A percentile compares a stretch with the other conserved stretches of the same genome.
Conservation (phyloP, 257 asterid genomes). For the Paulownia fortunei region DNA sequence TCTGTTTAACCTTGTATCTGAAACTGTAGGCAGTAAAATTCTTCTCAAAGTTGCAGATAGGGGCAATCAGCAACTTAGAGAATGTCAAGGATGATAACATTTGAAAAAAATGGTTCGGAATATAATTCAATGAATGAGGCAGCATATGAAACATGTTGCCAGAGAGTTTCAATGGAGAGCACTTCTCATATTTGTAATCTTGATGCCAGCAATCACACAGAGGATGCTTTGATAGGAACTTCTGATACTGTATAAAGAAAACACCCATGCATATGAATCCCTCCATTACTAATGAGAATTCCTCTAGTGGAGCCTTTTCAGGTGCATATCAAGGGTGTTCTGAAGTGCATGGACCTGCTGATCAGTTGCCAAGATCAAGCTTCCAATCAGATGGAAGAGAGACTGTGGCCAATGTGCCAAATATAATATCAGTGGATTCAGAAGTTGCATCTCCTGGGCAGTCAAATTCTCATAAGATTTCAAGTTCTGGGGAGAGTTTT, state of each 20-base stretch:
- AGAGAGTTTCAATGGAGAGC: constrained; percentile 21
- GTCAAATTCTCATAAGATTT: constrained; percentile 30
- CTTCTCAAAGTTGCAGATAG: constrained; percentile 54
- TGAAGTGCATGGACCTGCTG: constrained; percentile 30
- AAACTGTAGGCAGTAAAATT: constrained; percentile 52
- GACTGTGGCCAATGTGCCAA: constrained; percentile 13
- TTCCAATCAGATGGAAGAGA: constrained; percentile 27
- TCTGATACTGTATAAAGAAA: constrained; percentile 20
- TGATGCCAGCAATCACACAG: constrained; percentile 11
- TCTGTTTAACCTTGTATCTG: constrained; percentile 9
- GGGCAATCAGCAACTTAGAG: constrained; percentile 41
- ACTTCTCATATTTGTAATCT: constrained; percentile 5
- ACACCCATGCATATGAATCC: not conserved
- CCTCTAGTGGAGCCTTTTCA: constrained; percentile 2
- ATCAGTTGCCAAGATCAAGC: constrained; percentile 29
- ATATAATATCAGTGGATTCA: constrained; percentile 4
- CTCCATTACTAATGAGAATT: not conserved
- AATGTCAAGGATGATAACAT: constrained; percentile 34
- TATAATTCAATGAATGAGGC: constrained; percentile 36
- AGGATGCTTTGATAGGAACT: constrained; percentile 11
- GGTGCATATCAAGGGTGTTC: constrained; percentile 13
- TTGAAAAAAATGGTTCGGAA: constrained; percentile 32
- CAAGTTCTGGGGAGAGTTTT: constrained; percentile 32
- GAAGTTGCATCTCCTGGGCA: constrained; percentile 34
- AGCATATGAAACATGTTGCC: constrained; percentile 21